A percentile compares a stretch with the other conserved stretches of the same genome.
These are phyloP conservation scores for Crinitomyces ghanaensis DNA, from an alignment of 805 yeast genomes.

Conservation along the genomic window DNA sequence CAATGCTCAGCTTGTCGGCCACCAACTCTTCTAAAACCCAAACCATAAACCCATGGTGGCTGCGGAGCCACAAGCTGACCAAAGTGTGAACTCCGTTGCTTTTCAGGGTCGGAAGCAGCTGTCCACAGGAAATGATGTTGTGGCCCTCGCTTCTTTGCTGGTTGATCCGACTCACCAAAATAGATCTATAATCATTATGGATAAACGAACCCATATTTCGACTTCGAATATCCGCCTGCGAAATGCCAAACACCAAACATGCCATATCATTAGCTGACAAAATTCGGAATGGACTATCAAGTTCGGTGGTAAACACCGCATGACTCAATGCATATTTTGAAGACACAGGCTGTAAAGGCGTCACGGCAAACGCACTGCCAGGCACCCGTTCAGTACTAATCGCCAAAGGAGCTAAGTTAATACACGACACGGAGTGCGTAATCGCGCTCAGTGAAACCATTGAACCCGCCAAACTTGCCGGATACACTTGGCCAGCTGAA, in stretches of 20 bases:
- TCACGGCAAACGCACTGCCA: slow-evolving; percentile 32
- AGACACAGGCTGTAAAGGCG: slow-evolving; percentile 39
- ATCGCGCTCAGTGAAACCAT: slow-evolving; percentile 34
- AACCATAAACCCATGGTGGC: slow-evolving; percentile 41
- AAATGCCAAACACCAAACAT: slow-evolving; percentile 74
- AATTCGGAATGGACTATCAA: slow-evolving; percentile 65
- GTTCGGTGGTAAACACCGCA: slow-evolving; percentile 72
- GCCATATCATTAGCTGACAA: slow-evolving; percentile 85
- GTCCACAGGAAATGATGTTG: slow-evolving; percentile 36
- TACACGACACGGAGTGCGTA: slow-evolving; percentile 18
- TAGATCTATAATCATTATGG: slow-evolving; percentile 3
- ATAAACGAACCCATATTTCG: slow-evolving; percentile 61
- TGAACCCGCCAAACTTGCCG: background rate
- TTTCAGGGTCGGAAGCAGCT: slow-evolving; percentile 66
- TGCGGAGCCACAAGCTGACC: slow-evolving; percentile 84
- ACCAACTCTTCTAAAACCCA: slow-evolving; percentile 77
- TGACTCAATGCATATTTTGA: slow-evolving; percentile 58
- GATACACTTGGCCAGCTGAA: too few relatives aligned
- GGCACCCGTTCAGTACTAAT: slow-evolving; percentile 5
- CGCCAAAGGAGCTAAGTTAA: slow-evolving; percentile 10
- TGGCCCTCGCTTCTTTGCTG: too few relatives aligned
- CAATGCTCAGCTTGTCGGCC: slow-evolving; percentile 26
- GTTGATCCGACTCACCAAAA: slow-evolving; percentile 1
- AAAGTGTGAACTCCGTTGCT: slow-evolving; percentile 58
- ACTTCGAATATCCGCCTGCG: slow-evolving; percentile 48